Percentiles rank a stretch among this genome's conserved stretches.
phyloP scores from a whole-genome alignment of 2,329 filamentous ascomycete genomes.

The Balansia obtecta region DNA sequence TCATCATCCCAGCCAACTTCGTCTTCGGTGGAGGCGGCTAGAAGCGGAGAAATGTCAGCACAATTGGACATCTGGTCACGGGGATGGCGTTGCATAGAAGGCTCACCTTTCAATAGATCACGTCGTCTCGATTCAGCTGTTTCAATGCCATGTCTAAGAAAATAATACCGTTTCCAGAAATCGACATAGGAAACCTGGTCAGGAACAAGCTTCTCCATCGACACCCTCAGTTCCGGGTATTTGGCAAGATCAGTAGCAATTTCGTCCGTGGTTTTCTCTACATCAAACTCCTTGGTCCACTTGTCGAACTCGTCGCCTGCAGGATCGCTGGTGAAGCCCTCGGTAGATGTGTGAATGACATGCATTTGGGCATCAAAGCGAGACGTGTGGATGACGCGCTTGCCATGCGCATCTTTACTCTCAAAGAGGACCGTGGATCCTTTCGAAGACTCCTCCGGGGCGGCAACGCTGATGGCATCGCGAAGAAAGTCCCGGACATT shows the following conservation, averaged over 20 bases:
- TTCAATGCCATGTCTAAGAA: conserved; percentile 83
- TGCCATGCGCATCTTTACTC: conserved; percentile 80
- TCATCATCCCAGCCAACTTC: conserved; percentile 61
- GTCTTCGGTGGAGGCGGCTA: conserved; percentile 58
- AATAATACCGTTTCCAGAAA: conserved; percentile 96
- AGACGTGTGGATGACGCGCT: conserved; percentile 87
- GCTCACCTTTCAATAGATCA: conserved; percentile 78
- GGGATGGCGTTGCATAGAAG: too few species aligned
- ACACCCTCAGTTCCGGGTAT: conserved; percentile 70
- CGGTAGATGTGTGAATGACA: conserved; percentile 76
- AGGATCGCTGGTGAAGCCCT: conserved; percentile 76
- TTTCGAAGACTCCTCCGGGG: conserved; percentile 46
- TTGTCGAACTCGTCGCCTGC: conserved; percentile 58
- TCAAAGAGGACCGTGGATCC: conserved; percentile 71
- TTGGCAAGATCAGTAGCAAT: conserved; percentile 74
- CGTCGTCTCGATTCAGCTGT: conserved; percentile 79
- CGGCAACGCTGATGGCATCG: conserved; percentile 80
- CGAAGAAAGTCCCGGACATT: conserved; percentile 83
- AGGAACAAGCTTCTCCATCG: conserved; percentile 95
- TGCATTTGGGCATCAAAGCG: conserved; percentile 93
- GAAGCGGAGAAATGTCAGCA: conserved; percentile 6
- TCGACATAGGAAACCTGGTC: conserved; percentile 76
- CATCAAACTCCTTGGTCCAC: conserved; percentile 66
- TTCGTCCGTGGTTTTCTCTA: conserved; percentile 71
- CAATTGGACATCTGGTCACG: not conserved